Evolutionary conservation across 768 basidiomycete species (phyloP), one percentile per base, ranked within the genome.

Genomic region (Pleurotus djamor): DNA sequence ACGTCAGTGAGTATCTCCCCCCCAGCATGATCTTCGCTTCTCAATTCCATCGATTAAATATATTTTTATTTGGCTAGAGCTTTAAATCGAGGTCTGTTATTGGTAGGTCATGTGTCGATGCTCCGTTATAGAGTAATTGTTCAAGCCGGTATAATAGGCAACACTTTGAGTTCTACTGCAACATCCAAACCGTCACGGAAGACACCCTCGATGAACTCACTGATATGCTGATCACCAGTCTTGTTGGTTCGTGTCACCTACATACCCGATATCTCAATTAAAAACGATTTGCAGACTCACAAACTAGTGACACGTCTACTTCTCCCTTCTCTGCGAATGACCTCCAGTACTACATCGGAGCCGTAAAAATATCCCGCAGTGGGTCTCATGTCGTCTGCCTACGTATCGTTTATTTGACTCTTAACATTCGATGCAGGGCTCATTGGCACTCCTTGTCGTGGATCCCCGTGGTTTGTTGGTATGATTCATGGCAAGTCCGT

Each of bases 81-180:
- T 73, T 37, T 74, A 62, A 21, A 64, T 77, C 10, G 65, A 76
- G 64, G 63, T 66, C 4, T 69, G 77, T 14, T 77, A 77, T 47
- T 77, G 76, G 76, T 78, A 37, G 59, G 7, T 13, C 37, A 12
- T 16, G 17, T 41, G 4, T 9, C 38, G 12, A 17, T 12, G n/a
- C 6, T 16, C 5, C n/a, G 32, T 10, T 55, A 9, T n/a, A 36
- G 35, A n/a, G n/a, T n/a, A n/a, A n/a, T 10, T 2, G 38, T 36
- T 49, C 21, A 5, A 41, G 17, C 52, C 48, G 13, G 7, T 64
- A 66, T 58, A 52, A 33, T 52, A 52, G 49, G 54, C 54, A 56
- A 28, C 54, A 56, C 33, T 56, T 37, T 37, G 54, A 56, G 21
- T 68, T 72, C 65, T 61, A 71, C 66, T 57, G 56, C 67, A 32